These are phyloP conservation scores for Meyerozyma elateridarum DNA, from an alignment of 1,139 yeast genomes.

Conservation along the genomic window DNA sequence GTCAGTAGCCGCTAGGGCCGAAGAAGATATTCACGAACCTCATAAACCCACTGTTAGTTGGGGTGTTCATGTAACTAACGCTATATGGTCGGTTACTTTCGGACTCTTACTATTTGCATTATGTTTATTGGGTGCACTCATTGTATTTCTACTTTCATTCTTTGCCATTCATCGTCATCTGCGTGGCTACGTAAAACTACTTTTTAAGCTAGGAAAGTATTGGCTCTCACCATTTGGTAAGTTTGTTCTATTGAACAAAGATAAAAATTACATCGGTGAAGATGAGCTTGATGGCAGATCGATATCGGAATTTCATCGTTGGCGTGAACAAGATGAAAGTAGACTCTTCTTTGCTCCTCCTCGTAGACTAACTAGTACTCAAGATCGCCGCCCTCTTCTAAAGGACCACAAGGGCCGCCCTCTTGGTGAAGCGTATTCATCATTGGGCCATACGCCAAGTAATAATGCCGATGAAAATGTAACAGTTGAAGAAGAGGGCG, in stretches of 20 bases:
- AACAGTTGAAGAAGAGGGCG: conserved; percentile 12
- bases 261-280: conserved; percentile 76
- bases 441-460: conserved; percentile 16
- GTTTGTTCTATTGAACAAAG: conserved; percentile 73
- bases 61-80: conserved; percentile 67
- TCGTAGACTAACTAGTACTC: conserved; percentile 34
- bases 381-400: conserved; percentile 34
- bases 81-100: conserved; percentile 68
- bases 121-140: conserved; percentile 45
- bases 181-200: conserved; percentile 55
- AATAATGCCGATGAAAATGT: conserved; percentile 8
- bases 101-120: conserved; percentile 58
- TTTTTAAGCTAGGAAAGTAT: conserved; percentile 63
- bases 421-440: conserved; percentile 35
- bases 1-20: conserved; percentile 88
- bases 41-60: conserved; percentile 52
- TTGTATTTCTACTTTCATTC: conserved; percentile 45
- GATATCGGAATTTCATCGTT: conserved; percentile 76
- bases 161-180: conserved; percentile 33
- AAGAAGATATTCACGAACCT: conserved; percentile 80
- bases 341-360: conserved; percentile 70
- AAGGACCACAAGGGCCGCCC: conserved; percentile 45
- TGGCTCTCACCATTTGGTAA: conserved; percentile 86
- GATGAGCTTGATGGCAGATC: conserved; percentile 89
- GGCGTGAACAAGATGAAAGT: conserved; percentile 80